phyloP scores from a whole-genome alignment of 257 asterid genomes.

The Fraxinus americana region DNA sequence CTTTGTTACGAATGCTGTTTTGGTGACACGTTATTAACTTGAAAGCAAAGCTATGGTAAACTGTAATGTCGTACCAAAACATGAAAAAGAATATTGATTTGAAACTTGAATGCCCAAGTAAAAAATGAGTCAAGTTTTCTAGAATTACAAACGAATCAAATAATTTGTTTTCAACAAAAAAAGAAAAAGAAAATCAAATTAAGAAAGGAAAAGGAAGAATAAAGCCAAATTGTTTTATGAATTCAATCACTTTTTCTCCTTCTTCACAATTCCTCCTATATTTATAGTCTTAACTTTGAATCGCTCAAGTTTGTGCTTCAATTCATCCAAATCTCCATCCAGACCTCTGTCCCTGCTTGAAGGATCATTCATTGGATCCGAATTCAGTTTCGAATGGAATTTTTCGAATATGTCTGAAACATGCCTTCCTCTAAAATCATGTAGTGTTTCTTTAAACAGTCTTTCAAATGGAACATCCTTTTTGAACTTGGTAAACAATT shows the following conservation, averaged over 20 bases:
- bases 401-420: constrained; percentile 30
- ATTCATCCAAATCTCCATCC: neutral
- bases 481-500: constrained; percentile 28
- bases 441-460: constrained; percentile 15
- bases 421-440: constrained; percentile 13
- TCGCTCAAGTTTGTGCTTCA: neutral
- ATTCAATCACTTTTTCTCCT: neutral
- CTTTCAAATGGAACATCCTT: constrained; percentile 16
- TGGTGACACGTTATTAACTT: too few relatives aligned
- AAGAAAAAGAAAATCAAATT: too few relatives aligned
- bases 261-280: constrained; percentile 13
- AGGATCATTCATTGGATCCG: neutral
- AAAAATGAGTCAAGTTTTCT: too few relatives aligned
- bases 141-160: too few relatives aligned
- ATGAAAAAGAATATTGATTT: too few relatives aligned
- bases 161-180: too few relatives aligned
- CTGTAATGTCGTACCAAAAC: too few relatives aligned
- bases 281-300: constrained; percentile 12
- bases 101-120: too few relatives aligned
- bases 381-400: neutral
- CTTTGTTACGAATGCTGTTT: too few relatives aligned
- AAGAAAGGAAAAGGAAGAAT: too few relatives aligned
- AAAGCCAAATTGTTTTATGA: too few relatives aligned
- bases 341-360: neutral
- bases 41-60: too few relatives aligned